Evolutionary conservation across 805 yeast species (phyloP), one percentile per base, ranked within the genome.

Genomic region (Maudiozyma serrabonitensis): DNA sequence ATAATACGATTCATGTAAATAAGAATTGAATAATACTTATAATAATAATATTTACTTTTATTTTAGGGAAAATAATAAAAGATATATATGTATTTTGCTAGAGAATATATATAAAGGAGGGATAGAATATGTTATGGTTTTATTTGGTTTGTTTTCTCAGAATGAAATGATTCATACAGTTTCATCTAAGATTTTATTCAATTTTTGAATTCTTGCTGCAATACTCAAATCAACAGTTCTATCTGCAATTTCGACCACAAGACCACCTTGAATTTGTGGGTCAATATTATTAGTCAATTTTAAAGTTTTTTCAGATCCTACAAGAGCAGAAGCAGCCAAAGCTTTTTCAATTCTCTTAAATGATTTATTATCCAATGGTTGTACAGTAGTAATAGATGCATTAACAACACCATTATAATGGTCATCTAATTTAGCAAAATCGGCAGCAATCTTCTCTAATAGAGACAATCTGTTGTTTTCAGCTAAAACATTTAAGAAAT

Each of bases 181-280:
- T 76, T 91, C 96, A 61, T 78, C 75, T 69, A 93, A 81, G 60
- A 84, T 81, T 71, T 85, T 81, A 85, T 93, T 93, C 72, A 90
- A 82, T 75, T 80, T 88, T 69, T 86, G 75, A 67, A 93, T 81
- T 78, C 84, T 89, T 66, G 86, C 71, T 52, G 90, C 76, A 59
- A 93, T 80, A 52, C 95, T 84, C 69, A 91, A 78, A 74, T 93
- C 99, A 62, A 89, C 96, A 55, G 98, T 90, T 72, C 84, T 87
- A 76, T 91, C 99, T 66, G 91, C 96, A 62, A 93, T 87, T 73
- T 90, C 96, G 53, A 93, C 95, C 60, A 93, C 75, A 69, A 93
- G 80, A 63, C 99, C 99, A 67, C 99, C 99, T 69, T 87, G 77
- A 67, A 93, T 87, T 57, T 85, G 93, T 56, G 96, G 87, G 75